A percentile compares a stretch with the other conserved stretches of the same genome.
phyloP scores from a whole-genome alignment of 2,329 filamentous ascomycete genomes.

The Fusarium sambucinum region DNA sequence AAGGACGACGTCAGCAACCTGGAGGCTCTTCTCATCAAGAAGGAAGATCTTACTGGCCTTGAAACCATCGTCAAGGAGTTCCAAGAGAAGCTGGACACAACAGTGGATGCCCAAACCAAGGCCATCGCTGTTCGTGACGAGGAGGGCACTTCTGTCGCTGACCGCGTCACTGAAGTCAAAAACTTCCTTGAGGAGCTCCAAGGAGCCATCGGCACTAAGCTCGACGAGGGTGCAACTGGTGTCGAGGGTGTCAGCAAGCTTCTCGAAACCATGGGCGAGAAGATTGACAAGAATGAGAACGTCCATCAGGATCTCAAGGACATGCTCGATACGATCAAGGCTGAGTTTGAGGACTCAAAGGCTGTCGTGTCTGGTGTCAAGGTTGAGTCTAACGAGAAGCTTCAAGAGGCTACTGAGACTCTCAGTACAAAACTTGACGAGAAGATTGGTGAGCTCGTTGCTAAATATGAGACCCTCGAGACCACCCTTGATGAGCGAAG shows the following conservation, averaged over 20 bases:
- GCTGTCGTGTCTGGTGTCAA: constrained; percentile 83
- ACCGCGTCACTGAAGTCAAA: constrained; percentile 84
- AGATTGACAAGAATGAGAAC: constrained; percentile 67
- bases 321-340: constrained; percentile 79
- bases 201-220: constrained; percentile 78
- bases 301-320: constrained; percentile 75
- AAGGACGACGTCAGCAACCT: constrained; percentile 78
- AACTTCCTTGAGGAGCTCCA: constrained; percentile 82
- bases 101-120: constrained; percentile 80
- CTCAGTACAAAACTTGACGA: constrained; percentile 70
- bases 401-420: constrained; percentile 67
- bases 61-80: constrained; percentile 77
- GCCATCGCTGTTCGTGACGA: constrained; percentile 86
- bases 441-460: constrained; percentile 80
- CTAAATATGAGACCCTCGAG: constrained; percentile 90
- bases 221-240: constrained; percentile 79
- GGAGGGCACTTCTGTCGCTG: constrained; percentile 82
- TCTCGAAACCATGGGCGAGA: constrained; percentile 74
- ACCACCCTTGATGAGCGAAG: constrained; percentile 78
- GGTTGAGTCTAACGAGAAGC: constrained; percentile 85
- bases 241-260: constrained; percentile 79
- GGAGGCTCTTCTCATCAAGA: constrained; percentile 77
- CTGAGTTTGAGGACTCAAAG: constrained; percentile 89
- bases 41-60: constrained; percentile 75
- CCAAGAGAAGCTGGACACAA: constrained; percentile 73